A percentile compares a stretch with the other conserved stretches of the same genome.
Evolutionary conservation across 371 early-diverging fungal species (phyloP).

Genomic region (Blyttiomyces sp.): DNA sequence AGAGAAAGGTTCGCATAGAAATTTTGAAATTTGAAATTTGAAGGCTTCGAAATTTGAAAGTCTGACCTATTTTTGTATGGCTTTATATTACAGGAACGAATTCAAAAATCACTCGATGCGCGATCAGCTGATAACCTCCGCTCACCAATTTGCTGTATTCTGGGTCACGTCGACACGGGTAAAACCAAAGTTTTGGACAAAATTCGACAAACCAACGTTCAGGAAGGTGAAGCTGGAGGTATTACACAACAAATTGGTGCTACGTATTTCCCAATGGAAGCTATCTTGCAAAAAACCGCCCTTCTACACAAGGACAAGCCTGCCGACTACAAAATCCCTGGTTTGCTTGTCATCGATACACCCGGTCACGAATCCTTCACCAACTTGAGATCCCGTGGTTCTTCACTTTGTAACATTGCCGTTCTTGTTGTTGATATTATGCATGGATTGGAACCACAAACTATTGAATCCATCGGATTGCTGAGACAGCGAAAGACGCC

Average conservation of each 20-base stretch:
- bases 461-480: slow-evolving; percentile 95
- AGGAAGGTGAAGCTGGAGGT: slow-evolving; percentile 99
- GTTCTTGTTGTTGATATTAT: slow-evolving; percentile 99
- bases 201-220: slow-evolving; percentile 99
- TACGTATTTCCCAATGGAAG: slow-evolving; percentile 98
- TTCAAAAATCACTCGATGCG: slow-evolving; percentile 77
- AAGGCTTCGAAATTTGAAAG: slow-evolving; percentile 2
- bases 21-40: not conserved
- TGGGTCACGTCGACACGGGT: slow-evolving; percentile 99
- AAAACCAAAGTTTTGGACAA: slow-evolving; percentile 99
- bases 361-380: slow-evolving; percentile 99
- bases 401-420: slow-evolving; percentile 99
- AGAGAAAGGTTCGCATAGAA: slow-evolving; percentile 49
- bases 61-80: slow-evolving; percentile 11
- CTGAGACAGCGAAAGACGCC: slow-evolving; percentile 96
- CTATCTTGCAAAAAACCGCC: slow-evolving; percentile 88
- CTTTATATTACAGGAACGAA: slow-evolving; percentile 46
- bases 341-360: slow-evolving; percentile 99
- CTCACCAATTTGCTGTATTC: slow-evolving; percentile 98
- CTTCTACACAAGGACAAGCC: slow-evolving; percentile 51
- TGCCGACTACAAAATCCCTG: slow-evolving; percentile 81
- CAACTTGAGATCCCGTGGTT: slow-evolving; percentile 97
- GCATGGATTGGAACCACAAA: slow-evolving; percentile 99
- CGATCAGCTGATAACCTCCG: slow-evolving; percentile 88
- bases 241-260: slow-evolving; percentile 99